Evolutionary conservation across 805 yeast species (phyloP).

Genomic region (Starmerella floricola): DNA sequence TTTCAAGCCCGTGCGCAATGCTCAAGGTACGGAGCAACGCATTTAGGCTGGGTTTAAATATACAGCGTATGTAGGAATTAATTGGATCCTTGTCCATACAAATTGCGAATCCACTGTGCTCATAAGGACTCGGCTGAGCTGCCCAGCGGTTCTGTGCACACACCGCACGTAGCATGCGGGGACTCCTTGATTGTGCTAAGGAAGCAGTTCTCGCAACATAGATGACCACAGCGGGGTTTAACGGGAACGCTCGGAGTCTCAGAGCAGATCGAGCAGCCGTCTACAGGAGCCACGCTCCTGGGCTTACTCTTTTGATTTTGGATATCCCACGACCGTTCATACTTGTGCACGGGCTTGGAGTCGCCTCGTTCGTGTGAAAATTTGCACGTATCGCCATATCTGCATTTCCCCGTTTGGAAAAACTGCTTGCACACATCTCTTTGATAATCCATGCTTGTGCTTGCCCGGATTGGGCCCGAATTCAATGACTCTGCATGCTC

Average conservation of each 20-base stretch:
- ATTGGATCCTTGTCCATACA: too few relatives aligned
- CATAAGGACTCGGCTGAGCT: slow-evolving; percentile 2
- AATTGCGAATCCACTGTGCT: neutral
- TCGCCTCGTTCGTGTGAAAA: slow-evolving; percentile 81
- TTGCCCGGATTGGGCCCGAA: slow-evolving; percentile 7
- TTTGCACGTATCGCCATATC: slow-evolving; percentile 94
- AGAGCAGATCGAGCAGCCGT: slow-evolving; percentile 8
- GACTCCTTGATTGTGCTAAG: slow-evolving; percentile 1
- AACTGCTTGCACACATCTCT: slow-evolving; percentile 92
- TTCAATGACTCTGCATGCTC: too few relatives aligned
- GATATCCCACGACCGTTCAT: slow-evolving; percentile 29
- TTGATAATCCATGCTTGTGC: slow-evolving; percentile 59
- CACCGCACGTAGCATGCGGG: neutral
- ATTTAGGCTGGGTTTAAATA: too few relatives aligned
- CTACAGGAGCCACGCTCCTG: neutral
- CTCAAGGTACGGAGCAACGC: too few relatives aligned
- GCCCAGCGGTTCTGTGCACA: slow-evolving; percentile 14
- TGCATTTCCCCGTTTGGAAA: slow-evolving; percentile 85
- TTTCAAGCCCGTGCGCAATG: too few relatives aligned
- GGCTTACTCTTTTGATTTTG: neutral
- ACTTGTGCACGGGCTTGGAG: slow-evolving; percentile 52
- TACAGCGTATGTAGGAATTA: too few relatives aligned
- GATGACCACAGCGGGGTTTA: slow-evolving; percentile 2
- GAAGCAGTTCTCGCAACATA: slow-evolving; percentile 6
- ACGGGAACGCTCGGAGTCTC: slow-evolving; percentile 1